Evolutionary conservation across 2,329 filamentous ascomycete genomes (phyloP), one percentile per base, ranked within the genome.

Genomic region (Xylariaceae sp.): DNA sequence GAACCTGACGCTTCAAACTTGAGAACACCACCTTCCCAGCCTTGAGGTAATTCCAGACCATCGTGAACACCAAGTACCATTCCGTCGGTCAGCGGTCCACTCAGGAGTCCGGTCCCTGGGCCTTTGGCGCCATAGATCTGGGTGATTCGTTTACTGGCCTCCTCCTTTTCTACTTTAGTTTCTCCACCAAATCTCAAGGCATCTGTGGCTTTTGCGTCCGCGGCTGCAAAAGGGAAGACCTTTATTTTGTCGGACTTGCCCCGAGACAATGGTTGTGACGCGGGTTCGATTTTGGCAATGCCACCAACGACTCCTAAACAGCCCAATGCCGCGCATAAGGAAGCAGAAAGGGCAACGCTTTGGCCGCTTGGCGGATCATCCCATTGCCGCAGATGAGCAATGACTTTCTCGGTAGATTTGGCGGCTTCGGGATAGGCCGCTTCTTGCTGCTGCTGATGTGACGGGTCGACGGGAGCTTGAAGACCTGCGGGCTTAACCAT

Each of bases 11-110:
- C 51, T 58, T 65, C 63, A 23, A 65, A 53, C 51, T 87, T 87
- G 55, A 97, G 69, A 30, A 97, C 82, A 1, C 91, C 93, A 1
- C 94, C 94, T 63, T 92, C 86, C 86, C 93, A 97, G 11, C 83
- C 82, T 48, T 81, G 78, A 3, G 77, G 80, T 55, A 73, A 77
- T 65, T 75, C 80, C n/a, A 81, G 76, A 18, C 76, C 84, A 60
- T 81, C 78, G 57, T 80, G 80, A 42, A 80, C 67, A 0, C 78
- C 86, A 17, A 99, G 75, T 11, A 97, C 75, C 76, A 93, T 88
- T 1, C 93, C 92, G 73, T 99, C 91, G 0, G 92, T 97, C 54
- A 99, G 72, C 4, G 94, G 92, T 0, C 94, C 94, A 57, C 89
- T 84, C 1, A 97, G 77, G 15, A 97, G 73, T 1, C 88, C 85